Conservation (phyloP, 2,329 filamentous ascomycete genomes). For the Amauroascus verrucosus region DNA sequence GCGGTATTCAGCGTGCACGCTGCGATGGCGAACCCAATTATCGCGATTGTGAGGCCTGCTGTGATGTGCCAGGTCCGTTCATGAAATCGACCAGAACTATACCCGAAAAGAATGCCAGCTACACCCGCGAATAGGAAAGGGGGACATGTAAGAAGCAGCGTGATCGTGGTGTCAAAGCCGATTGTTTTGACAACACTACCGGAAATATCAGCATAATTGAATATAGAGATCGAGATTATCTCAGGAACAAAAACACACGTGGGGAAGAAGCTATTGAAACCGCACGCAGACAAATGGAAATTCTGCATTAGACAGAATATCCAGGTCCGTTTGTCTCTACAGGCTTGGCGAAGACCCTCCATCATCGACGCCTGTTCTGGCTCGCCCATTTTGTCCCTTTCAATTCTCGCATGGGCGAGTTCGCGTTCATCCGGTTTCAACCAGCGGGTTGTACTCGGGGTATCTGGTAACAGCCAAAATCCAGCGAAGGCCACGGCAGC, state of each 20-base stretch:
- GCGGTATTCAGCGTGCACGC: constrained; percentile 23
- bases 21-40: constrained; percentile 26
- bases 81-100: constrained; percentile 40
- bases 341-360: constrained; percentile 43
- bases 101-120: constrained; percentile 40
- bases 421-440: constrained; percentile 24
- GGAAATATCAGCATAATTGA: constrained; percentile 38
- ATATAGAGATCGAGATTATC: constrained; percentile 17
- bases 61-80: constrained; percentile 27
- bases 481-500: constrained; percentile 15
- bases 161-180: constrained; percentile 40
- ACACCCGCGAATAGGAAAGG: constrained; percentile 44
- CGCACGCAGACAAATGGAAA: constrained; percentile 45
- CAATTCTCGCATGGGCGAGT: constrained; percentile 41
- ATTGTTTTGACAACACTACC: constrained; percentile 41
- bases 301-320: constrained; percentile 48
- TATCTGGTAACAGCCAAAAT: constrained; percentile 17
- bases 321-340: constrained; percentile 43
- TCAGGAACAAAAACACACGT: constrained; percentile 19
- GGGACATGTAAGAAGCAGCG: constrained; percentile 42
- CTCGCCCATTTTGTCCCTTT: constrained; percentile 43
- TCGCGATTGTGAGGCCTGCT: constrained; percentile 19
- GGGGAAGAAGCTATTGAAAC: constrained; percentile 38
- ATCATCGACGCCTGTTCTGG: constrained; percentile 38
- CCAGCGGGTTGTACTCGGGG: constrained; percentile 18